Evolutionary conservation across 2,329 filamentous ascomycete genomes (phyloP).

Genomic region (Alternaria arbusti): DNA sequence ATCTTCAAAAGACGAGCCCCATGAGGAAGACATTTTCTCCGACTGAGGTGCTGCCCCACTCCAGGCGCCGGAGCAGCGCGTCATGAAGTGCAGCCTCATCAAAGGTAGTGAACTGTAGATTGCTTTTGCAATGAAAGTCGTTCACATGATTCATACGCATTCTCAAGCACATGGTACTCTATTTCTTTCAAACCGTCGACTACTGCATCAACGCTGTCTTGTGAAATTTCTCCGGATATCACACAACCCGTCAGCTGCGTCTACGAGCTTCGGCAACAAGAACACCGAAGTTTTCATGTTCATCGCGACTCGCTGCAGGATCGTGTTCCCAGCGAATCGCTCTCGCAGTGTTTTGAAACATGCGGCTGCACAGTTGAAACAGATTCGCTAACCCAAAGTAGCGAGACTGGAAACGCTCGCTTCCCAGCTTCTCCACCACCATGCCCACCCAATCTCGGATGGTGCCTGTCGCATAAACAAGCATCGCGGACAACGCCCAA

Average conservation of each 20-base stretch:
- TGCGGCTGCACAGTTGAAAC: slow-evolving; percentile 18
- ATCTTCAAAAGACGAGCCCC: background rate
- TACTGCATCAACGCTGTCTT: background rate
- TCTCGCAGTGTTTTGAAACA: slow-evolving; percentile 31
- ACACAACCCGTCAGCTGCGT: background rate
- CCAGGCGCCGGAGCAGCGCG: slow-evolving; percentile 10
- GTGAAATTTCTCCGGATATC: background rate
- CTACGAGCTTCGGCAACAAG: background rate
- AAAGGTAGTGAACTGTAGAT: background rate
- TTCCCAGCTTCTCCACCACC: slow-evolving; percentile 23
- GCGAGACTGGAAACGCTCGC: slow-evolving; percentile 30
- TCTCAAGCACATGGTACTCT: background rate
- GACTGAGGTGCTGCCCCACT: slow-evolving; percentile 2
- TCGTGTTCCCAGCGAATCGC: slow-evolving; percentile 19
- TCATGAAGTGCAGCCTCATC: slow-evolving; percentile 12
- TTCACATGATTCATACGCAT: background rate
- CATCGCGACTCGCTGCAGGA: slow-evolving; percentile 15
- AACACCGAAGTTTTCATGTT: background rate
- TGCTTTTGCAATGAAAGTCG: background rate
- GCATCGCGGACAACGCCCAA: slow-evolving; percentile 9
- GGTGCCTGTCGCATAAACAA: slow-evolving; percentile 21
- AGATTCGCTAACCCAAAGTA: slow-evolving; percentile 21
- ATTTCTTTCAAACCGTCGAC: background rate
- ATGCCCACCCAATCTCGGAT: slow-evolving; percentile 29
- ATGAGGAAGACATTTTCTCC: background rate